Evolutionary conservation across 148 eudicot genomes (phyloP).

Genomic region (Dianthus caryophyllus): DNA sequence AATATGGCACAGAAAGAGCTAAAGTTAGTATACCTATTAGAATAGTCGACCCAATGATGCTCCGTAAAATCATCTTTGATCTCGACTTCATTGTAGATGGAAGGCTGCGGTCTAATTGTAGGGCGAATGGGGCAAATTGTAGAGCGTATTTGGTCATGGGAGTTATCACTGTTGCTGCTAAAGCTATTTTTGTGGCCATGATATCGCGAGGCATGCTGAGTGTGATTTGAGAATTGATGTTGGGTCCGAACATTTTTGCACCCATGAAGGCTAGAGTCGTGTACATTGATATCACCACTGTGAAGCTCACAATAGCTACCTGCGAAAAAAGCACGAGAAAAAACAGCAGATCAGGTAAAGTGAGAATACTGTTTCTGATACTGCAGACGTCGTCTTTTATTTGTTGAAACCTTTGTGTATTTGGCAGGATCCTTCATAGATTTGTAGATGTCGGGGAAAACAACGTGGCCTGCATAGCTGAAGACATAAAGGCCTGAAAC

Average conservation of each 20-base stretch:
- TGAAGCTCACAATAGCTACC: slow-evolving; percentile 68
- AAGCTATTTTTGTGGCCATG: slow-evolving; percentile 53
- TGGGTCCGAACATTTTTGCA: slow-evolving; percentile 58
- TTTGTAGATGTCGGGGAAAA: slow-evolving; percentile 61
- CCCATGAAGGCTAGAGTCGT: slow-evolving; percentile 65
- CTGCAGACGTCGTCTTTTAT: neutral
- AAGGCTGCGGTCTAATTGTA: slow-evolving; percentile 51
- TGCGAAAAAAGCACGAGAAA: slow-evolving; percentile 19
- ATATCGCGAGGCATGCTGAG: slow-evolving; percentile 68
- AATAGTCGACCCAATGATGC: slow-evolving; percentile 49
- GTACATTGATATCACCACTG: slow-evolving; percentile 49
- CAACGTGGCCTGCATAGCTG: slow-evolving; percentile 73
- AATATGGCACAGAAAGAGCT: slow-evolving; percentile 71
- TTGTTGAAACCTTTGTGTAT: slow-evolving; percentile 47
- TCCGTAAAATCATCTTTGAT: slow-evolving; percentile 43
- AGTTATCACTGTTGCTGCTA: slow-evolving; percentile 75
- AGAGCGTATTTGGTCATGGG: slow-evolving; percentile 86
- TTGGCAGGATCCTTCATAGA: slow-evolving; percentile 68
- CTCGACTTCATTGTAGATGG: slow-evolving; percentile 38
- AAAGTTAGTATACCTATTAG: slow-evolving; percentile 46
- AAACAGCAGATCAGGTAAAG: neutral
- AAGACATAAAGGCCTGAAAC: slow-evolving; percentile 65
- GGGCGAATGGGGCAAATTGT: slow-evolving; percentile 63
- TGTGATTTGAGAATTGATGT: slow-evolving; percentile 61
- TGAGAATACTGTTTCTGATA: neutral